Evolutionary conservation across 2,329 filamentous ascomycete species (phyloP).

Genomic region (Teratosphaeria gauchensis): DNA sequence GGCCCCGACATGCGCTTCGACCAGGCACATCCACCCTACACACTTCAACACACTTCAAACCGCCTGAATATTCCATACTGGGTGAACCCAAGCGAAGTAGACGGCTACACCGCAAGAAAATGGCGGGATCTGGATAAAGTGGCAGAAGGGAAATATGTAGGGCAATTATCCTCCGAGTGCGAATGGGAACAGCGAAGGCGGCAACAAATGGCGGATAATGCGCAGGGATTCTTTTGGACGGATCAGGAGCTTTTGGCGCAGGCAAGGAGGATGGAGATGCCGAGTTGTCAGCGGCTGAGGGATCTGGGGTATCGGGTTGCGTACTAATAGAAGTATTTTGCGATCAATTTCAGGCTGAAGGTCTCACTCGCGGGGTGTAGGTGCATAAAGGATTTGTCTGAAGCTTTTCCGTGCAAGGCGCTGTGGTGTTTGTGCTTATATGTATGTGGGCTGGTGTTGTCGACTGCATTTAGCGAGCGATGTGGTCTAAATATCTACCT

Average conservation of each 20-base stretch:
- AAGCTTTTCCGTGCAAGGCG: not conserved
- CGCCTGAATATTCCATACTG: conserved; percentile 72
- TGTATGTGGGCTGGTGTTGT: not conserved
- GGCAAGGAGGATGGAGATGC: conserved; percentile 53
- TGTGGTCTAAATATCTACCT: not conserved
- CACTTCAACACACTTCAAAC: conserved; percentile 60
- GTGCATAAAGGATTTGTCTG: not conserved
- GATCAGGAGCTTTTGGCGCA: conserved; percentile 69
- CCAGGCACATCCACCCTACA: conserved; percentile 58
- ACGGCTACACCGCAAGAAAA: conserved; percentile 58
- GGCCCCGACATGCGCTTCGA: conserved; percentile 72
- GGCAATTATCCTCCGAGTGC: conserved; percentile 59
- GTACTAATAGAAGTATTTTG: conserved; percentile 1
- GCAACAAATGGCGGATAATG: conserved; percentile 62
- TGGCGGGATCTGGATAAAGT: conserved; percentile 64
- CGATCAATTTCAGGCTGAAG: not conserved
- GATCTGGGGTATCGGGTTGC: conserved; percentile 33
- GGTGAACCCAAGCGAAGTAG: conserved; percentile 69
- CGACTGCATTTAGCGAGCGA: not conserved
- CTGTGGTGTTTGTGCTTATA: not conserved
- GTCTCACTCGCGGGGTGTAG: not conserved
- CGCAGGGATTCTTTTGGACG: conserved; percentile 77
- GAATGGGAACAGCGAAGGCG: conserved; percentile 60
- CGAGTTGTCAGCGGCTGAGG: conserved; percentile 48
- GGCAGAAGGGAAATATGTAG: conserved; percentile 66